Percentiles rank a stretch among this genome's conserved stretches.
Conservation (phyloP, 805 yeast species). For the Lachancea mirantina region DNA sequence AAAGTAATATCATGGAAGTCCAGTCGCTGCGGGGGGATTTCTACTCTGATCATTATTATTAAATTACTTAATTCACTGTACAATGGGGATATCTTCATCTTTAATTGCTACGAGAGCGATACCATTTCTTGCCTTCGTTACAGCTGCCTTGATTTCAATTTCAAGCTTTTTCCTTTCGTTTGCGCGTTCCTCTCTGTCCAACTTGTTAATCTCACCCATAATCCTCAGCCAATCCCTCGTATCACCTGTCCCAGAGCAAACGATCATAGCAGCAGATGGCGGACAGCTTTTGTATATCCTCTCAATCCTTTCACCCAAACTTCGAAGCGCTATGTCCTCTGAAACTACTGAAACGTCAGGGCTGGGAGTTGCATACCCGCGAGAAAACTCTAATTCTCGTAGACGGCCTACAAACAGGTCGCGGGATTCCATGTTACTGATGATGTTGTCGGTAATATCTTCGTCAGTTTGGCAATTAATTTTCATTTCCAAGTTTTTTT, state of each 20-base stretch:
- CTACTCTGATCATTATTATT: too few relatives aligned
- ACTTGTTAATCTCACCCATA: slow-evolving; percentile 35
- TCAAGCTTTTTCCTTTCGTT: slow-evolving; percentile 38
- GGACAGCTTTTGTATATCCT: slow-evolving; percentile 49
- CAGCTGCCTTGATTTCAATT: slow-evolving; percentile 39
- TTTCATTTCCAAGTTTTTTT: slow-evolving; percentile 29
- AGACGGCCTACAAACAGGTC: slow-evolving; percentile 50
- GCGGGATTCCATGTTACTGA: slow-evolving; percentile 32
- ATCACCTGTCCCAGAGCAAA: slow-evolving; percentile 60
- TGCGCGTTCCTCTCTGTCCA: slow-evolving; percentile 36
- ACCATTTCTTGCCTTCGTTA: slow-evolving; percentile 52
- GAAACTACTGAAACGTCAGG: slow-evolving; percentile 7
- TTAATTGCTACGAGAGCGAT: slow-evolving; percentile 49
- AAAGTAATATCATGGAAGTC: too few relatives aligned
- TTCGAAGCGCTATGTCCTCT: slow-evolving; percentile 13
- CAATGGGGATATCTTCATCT: slow-evolving; percentile 10
- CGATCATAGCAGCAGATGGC: slow-evolving; percentile 48
- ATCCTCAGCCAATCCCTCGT: slow-evolving; percentile 39
- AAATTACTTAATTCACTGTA: too few relatives aligned
- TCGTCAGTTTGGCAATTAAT: slow-evolving; percentile 51
- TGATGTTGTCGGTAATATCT: slow-evolving; percentile 42
- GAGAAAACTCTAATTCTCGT: slow-evolving; percentile 48
- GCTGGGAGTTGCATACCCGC: slow-evolving; percentile 30
- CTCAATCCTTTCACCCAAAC: slow-evolving; percentile 40
- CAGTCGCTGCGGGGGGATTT: too few relatives aligned